A percentile compares a stretch with the other conserved stretches of the same genome.
Evolutionary conservation across 495 filamentous ascomycete species (phyloP).

Genomic region (Glarea lozoyensis): DNA sequence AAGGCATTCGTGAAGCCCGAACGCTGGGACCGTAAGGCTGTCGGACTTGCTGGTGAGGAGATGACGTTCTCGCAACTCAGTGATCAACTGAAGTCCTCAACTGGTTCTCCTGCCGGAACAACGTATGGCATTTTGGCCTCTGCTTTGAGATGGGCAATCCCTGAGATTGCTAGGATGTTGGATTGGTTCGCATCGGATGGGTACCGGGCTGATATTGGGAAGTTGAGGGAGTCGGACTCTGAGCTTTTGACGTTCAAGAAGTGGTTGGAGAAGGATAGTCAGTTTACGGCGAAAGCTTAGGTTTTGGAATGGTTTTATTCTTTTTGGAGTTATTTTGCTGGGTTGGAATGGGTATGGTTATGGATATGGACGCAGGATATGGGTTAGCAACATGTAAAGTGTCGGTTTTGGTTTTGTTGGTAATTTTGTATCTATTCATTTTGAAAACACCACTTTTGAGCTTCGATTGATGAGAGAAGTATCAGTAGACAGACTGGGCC

Average conservation of each 20-base stretch:
- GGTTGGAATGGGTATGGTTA: too few relatives aligned
- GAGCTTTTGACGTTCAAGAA: slow-evolving; percentile 28
- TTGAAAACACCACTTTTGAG: too few relatives aligned
- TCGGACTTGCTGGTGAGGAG: slow-evolving; percentile 37
- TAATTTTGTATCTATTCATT: too few relatives aligned
- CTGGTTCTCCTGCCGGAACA: slow-evolving; percentile 25
- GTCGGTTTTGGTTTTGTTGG: too few relatives aligned
- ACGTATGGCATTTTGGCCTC: slow-evolving; percentile 27
- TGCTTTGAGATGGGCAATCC: slow-evolving; percentile 24
- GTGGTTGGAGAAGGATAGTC: slow-evolving; percentile 22
- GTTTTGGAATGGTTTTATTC: too few relatives aligned
- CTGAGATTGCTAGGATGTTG: slow-evolving; percentile 33
- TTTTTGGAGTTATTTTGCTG: too few relatives aligned
- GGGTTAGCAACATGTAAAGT: too few relatives aligned
- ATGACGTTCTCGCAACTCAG: slow-evolving; percentile 29
- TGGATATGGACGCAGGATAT: too few relatives aligned
- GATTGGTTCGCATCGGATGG: slow-evolving; percentile 49
- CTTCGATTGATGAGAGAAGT: too few relatives aligned
- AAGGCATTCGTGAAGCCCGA: slow-evolving; percentile 39
- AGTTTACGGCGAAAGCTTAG: background rate
- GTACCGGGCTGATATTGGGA: slow-evolving; percentile 30
- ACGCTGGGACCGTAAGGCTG: slow-evolving; percentile 27
- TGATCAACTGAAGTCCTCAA: slow-evolving; percentile 26
- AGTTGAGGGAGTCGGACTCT: slow-evolving; percentile 27
- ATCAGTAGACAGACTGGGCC: too few relatives aligned